These are phyloP conservation scores for Mucor ambiguus DNA, from an alignment of 371 early-diverging fungal species.

Conservation along the genomic window DNA sequence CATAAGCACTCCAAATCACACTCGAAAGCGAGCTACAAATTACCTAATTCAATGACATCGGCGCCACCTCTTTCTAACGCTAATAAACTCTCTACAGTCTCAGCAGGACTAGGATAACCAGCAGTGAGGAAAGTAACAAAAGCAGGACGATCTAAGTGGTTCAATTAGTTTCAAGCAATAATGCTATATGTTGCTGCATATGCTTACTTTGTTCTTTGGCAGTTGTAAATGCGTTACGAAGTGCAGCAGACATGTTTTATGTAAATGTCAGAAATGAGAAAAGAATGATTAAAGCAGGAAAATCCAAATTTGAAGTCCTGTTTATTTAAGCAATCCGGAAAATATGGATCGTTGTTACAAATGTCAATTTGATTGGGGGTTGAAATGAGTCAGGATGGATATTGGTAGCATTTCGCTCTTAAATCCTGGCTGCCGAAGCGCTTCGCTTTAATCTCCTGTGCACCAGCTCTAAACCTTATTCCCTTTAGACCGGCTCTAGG, in stretches of 20 bases:
- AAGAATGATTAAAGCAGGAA: neutral
- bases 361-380: slow-evolving; percentile 6
- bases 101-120: slow-evolving; percentile 81
- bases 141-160: slow-evolving; percentile 70
- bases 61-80: slow-evolving; percentile 90
- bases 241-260: slow-evolving; percentile 43
- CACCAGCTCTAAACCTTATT: neutral
- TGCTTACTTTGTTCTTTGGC: slow-evolving; percentile 50
- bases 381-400: slow-evolving; percentile 21
- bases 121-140: slow-evolving; percentile 95
- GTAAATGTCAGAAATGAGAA: neutral
- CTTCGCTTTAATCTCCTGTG: slow-evolving; percentile 7
- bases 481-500: neutral
- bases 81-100: slow-evolving; percentile 83
- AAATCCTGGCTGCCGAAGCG: slow-evolving; percentile 18
- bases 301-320: neutral
- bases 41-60: slow-evolving; percentile 96
- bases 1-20: neutral
- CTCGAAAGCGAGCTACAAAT: neutral
- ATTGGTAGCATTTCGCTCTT: neutral
- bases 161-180: neutral
- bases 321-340: slow-evolving; percentile 13
- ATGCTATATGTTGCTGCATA: neutral
- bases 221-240: slow-evolving; percentile 44
- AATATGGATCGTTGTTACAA: neutral